Evolutionary conservation across 345 rosid genomes (phyloP), one percentile per base, ranked within the genome.

Genomic region (Citrus unshiu): DNA sequence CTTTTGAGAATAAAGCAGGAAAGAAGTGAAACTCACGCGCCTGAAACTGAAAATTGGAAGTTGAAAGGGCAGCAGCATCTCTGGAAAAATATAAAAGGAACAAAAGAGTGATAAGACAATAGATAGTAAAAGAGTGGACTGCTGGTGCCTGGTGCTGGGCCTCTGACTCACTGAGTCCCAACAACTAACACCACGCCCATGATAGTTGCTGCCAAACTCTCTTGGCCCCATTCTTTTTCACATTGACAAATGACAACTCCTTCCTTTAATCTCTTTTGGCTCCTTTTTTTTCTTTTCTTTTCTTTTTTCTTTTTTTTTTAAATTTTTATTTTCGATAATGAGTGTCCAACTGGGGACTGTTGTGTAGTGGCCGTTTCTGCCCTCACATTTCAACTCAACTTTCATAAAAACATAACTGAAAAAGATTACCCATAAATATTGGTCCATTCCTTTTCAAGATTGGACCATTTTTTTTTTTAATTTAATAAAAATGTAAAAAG

Each of bases 101-200:
- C 79, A 83, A 84, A 46, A 65, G 82, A 78, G 81, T 90, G 91
- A 90, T 83, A 81, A 89, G 91, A 87, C 88, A 56, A 70, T 84
- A 88, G 88, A 88, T 39, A 64, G 49, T 62, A 84, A 40, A 78
- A 80, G 83, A 80, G 81, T 67, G 86, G 85, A 32, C 63, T 73
- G 76, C 73, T 12, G 51, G 16, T 10, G 51, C 51, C 16, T 40
- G 46, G 46, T 2, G 46, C 49, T 77, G 79, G 82, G 82, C 65
- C 87, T 72, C 85, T 78, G 84, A 87, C 77, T 86, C 88, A 87
- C 84, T 86, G 92, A 85, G 90, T 87, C 90, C 88, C 82, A 88
- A 85, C 90, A 85, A 86, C 89, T 78, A 82, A 85, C 86, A 84
- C 80, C 83, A 81, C 89, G 87, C 89, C 91, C 92, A 87, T 78